Evolutionary conservation across 2,329 filamentous ascomycete genomes (phyloP).

Genomic region (Ceratocystis albifundus): DNA sequence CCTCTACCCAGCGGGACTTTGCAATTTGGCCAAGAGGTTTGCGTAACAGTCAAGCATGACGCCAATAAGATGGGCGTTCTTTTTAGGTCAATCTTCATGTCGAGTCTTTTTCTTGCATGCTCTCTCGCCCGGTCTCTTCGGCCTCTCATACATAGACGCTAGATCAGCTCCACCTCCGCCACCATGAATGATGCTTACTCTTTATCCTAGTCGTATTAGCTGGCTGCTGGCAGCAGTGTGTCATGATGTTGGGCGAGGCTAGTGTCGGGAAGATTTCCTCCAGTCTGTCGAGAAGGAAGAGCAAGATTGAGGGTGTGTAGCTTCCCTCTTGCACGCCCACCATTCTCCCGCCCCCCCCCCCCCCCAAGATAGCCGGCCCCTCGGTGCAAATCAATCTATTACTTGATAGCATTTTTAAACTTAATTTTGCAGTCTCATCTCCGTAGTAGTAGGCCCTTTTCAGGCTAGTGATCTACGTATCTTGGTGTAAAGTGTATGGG

Average conservation of each 20-base stretch:
- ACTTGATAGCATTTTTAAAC: conserved; percentile 12
- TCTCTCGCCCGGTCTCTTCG: neutral
- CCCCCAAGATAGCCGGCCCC: conserved; percentile 1
- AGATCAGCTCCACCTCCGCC: neutral
- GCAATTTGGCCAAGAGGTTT: too few species aligned
- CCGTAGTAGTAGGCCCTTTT: neutral
- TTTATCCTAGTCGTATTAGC: neutral
- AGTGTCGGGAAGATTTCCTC: neutral
- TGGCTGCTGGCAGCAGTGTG: neutral
- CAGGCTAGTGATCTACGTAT: neutral
- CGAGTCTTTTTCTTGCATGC: neutral
- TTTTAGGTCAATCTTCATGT: too few species aligned
- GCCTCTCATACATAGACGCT: neutral
- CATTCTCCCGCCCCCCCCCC: too few species aligned
- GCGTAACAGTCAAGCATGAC: too few species aligned
- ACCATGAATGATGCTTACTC: neutral
- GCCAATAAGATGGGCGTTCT: too few species aligned
- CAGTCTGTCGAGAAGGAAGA: neutral
- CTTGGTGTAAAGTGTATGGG: neutral
- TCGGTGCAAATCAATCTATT: conserved; percentile 14
- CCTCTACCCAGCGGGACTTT: too few species aligned
- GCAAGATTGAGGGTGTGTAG: neutral
- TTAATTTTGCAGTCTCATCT: neutral
- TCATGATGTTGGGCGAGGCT: too few species aligned
- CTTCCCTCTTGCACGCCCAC: neutral